Base-by-base conservation (phyloP, 2,329 filamentous ascomycete genomes). In the Cladosporium oxysporum region DNA sequence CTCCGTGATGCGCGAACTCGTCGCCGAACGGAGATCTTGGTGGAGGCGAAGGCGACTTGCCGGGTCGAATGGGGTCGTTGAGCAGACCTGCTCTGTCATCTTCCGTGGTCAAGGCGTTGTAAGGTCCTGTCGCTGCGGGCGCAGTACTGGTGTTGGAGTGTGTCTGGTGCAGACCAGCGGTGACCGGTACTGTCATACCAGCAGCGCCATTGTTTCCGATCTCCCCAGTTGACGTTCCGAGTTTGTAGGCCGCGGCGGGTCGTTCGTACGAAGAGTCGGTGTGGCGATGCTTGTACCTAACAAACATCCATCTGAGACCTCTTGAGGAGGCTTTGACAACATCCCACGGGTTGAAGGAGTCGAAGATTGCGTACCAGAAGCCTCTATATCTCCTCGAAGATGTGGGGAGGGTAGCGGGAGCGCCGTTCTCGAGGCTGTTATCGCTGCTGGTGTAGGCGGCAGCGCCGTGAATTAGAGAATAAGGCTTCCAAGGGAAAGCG, bases 281-380 rank as follows among this genome's bases (percentile, higher is more conserved):
- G 64, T 78, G 74, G 41, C 90, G 85, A 68, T 81, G 78, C 75
- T 87, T 89, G 63, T 87, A 84, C 50, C 92, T 92, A 18, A 92
- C 87, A 69, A 93, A 89, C 23, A 96, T 81, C 93, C 92, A 96
- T 71, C 90, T 86, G 71, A 92, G 85, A 26, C 91, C 90, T 60
- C 92, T 86, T 10, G 89, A 90, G 68, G 91, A 88, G 0, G 91
- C 91, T 79, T 93, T 96, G 73, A 92, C 79, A 50, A 96, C 85
- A 76, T 97, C 92, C 88, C 91, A 92, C 0, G 90, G 84, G 72
- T 95, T 95, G 75, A 93, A 83, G 1, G 91, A 88, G 72, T 94
- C 89, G 1, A 83, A 76, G 7, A 94, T 76, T 4, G 91, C 92
- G 68, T 83, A 83, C 58, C 88, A 68, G 3, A 90, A 90, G 14